Evolutionary conservation across 1,139 yeast species (phyloP).

Genomic region (Entelexis paramagnoliae): DNA sequence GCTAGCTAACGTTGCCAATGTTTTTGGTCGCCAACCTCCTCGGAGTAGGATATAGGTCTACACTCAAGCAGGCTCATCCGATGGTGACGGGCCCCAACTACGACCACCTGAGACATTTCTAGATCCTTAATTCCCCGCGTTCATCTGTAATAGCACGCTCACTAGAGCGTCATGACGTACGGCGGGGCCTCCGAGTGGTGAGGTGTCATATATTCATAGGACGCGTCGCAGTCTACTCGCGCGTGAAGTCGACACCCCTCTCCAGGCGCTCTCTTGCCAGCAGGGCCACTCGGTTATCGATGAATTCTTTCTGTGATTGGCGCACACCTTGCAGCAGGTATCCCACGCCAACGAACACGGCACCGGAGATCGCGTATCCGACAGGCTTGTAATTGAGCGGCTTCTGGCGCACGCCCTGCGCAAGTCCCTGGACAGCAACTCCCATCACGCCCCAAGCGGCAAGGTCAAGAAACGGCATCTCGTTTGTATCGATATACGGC

Average conservation of each 20-base stretch:
- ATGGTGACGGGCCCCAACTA: too few relatives aligned
- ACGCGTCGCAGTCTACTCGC: constrained; percentile 8
- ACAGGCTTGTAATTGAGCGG: constrained; percentile 32
- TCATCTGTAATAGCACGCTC: too few relatives aligned
- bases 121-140: too few relatives aligned
- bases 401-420: constrained; percentile 33
- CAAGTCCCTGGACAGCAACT: constrained; percentile 31
- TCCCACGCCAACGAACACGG: constrained; percentile 32
- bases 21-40: too few relatives aligned
- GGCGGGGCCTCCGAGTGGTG: too few relatives aligned
- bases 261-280: constrained; percentile 29
- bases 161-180: too few relatives aligned
- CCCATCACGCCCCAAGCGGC: constrained; percentile 32
- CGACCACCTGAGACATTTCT: too few relatives aligned
- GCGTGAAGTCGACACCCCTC: constrained; percentile 28
- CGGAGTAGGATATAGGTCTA: too few relatives aligned
- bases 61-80: too few relatives aligned
- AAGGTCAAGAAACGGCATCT: constrained; percentile 29
- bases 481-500: too few relatives aligned
- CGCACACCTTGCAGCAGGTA: constrained; percentile 29
- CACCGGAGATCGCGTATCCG: constrained; percentile 30
- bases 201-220: too few relatives aligned
- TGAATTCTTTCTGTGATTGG: constrained; percentile 28
- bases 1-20: too few relatives aligned
- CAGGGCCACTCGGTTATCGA: constrained; percentile 28